Percentiles rank a stretch among this genome's conserved stretches.
Conservation (phyloP, 495 filamentous ascomycete genomes). For the Podospora didyma region DNA sequence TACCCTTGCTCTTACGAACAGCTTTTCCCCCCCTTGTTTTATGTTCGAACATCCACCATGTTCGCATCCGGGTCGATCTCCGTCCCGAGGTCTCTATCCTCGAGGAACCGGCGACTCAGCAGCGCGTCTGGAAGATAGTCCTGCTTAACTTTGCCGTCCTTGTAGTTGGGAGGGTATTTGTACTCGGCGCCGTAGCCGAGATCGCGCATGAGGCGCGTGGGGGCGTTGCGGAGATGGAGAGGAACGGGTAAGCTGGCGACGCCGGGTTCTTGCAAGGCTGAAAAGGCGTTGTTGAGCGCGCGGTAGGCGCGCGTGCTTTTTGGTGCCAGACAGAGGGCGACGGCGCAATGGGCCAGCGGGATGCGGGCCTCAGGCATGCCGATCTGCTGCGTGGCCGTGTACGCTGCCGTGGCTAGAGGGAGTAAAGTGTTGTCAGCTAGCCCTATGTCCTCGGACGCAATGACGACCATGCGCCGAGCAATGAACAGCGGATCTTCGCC, state of each 20-base stretch:
- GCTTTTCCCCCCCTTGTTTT: too few species aligned
- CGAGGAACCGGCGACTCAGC: constrained; percentile 66
- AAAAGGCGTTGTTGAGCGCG: constrained; percentile 72
- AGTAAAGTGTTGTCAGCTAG: constrained; percentile 86
- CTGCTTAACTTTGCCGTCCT: constrained; percentile 78
- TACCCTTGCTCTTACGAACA: too few species aligned
- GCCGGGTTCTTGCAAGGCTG: constrained; percentile 71
- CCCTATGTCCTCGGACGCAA: constrained; percentile 89
- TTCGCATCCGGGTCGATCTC: constrained; percentile 61
- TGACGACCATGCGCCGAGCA: constrained; percentile 84
- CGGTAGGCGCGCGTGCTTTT: constrained; percentile 88
- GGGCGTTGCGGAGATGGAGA: constrained; percentile 85
- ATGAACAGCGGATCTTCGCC: constrained; percentile 94
- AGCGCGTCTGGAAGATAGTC: constrained; percentile 83
- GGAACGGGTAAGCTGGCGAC: constrained; percentile 77
- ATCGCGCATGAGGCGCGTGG: constrained; percentile 89
- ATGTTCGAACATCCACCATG: constrained; percentile 16
- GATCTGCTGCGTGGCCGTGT: constrained; percentile 81
- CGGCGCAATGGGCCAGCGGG: constrained; percentile 79
- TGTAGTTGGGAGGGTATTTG: constrained; percentile 92
- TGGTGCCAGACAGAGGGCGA: constrained; percentile 74
- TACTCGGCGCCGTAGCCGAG: constrained; percentile 86
- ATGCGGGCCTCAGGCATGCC: constrained; percentile 94
- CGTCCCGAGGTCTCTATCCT: constrained; percentile 75
- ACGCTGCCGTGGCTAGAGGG: constrained; percentile 75